Base-by-base conservation (phyloP, 441 rosid genomes). In the Isatis lusitanica region DNA sequence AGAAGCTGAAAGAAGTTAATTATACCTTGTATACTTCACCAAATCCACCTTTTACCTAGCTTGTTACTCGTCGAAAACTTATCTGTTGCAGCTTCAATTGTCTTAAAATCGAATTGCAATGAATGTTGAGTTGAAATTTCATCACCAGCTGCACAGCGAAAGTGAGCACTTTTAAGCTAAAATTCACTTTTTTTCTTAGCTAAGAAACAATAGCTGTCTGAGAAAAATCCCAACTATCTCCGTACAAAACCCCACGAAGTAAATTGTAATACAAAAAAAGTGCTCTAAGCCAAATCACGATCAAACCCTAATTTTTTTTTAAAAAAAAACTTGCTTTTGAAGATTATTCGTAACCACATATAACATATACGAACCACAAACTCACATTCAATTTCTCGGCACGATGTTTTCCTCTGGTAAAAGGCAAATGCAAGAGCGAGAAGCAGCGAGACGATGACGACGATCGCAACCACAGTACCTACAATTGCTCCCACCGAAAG, bases 21-120 rank as follows among this genome's bases (percentile, higher is more conserved):
- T 16, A 12, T 65, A 85, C 86, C 86, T 77, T 82, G 78, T 76
- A 87, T 12, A 87, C 90, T 26, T 64, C 77, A 11, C 88, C 86
- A 42, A 87, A 87, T 60, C 92, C 90, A 12, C 93, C 90, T 57
- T 57, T 38, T 59, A 15, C 90, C 89, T 9, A 88, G 66, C 77
- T 55, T 81, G 71, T 85, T 84, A 48, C 63, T 57, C 7, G 16
- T 35, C 0, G 80, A 66, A 69, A 87, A 84, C 9, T 61, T 79
- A 28, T 81, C 50, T 1, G 88, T 84, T 5, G 88, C 84, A 63
- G 61, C 44, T 72, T 78, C 73, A 3, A 83, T 60, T 0, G 74
- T 63, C 61, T 52, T 77, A 12, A 83, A 68, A 81, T 81, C 80
- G 39, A 57, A 77, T 71, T 82, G 88, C 43, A 84, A 33, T 3